phyloP scores from a whole-genome alignment of 352 stramenopile genomes.

The Phytophthora lateralis region DNA sequence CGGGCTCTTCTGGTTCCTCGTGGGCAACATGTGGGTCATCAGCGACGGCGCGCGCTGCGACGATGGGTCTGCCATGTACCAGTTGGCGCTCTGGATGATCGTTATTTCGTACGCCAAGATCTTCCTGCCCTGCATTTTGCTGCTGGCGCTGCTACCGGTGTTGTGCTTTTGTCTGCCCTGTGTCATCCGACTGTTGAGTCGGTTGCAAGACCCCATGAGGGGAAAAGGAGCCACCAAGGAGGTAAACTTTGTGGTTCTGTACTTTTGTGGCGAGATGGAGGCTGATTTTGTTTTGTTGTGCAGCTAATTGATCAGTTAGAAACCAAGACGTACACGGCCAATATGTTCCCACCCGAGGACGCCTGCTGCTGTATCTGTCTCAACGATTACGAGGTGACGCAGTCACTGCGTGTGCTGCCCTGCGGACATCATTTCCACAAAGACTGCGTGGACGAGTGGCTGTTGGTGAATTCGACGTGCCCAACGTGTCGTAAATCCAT shows the following conservation, averaged over 20 bases:
- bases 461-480: conserved; percentile 88
- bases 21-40: conserved; percentile 91
- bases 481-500: conserved; percentile 89
- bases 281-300: conserved; percentile 12
- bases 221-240: conserved; percentile 87
- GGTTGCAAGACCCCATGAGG: conserved; percentile 87
- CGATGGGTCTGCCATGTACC: conserved; percentile 79
- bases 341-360: conserved; percentile 82
- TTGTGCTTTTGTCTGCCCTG: conserved; percentile 95
- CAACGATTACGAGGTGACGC: conserved; percentile 86
- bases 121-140: conserved; percentile 91
- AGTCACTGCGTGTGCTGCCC: conserved; percentile 93
- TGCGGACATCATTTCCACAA: conserved; percentile 96
- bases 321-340: conserved; percentile 57
- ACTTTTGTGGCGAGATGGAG: neutral
- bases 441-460: conserved; percentile 91
- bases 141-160: conserved; percentile 89
- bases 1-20: conserved; percentile 87
- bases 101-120: conserved; percentile 94
- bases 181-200: conserved; percentile 91
- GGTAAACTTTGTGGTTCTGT: conserved; percentile 31
- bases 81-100: conserved; percentile 91
- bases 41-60: conserved; percentile 82
- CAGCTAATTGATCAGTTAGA: conserved; percentile 74
- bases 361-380: conserved; percentile 92